phyloP scores from a whole-genome alignment of 2,329 filamentous ascomycete species.

The Onygena corvina region DNA sequence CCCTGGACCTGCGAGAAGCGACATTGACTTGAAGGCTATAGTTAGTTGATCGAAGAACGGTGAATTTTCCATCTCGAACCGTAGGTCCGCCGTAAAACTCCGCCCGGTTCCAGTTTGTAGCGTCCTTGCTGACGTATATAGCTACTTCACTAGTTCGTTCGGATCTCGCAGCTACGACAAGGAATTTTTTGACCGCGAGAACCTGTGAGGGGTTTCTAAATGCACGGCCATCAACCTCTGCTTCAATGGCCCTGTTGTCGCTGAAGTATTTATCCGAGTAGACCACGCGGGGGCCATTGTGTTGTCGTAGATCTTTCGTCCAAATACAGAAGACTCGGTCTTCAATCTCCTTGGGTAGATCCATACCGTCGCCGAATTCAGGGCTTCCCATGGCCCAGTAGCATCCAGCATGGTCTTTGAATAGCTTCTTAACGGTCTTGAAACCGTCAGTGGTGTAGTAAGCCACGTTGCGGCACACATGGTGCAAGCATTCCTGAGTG shows the following conservation, averaged over 20 bases:
- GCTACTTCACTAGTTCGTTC: conserved; percentile 78
- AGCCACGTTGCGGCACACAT: conserved; percentile 50
- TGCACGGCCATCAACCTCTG: conserved; percentile 58
- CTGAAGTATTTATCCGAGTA: conserved; percentile 76
- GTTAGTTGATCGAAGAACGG: conserved; percentile 86
- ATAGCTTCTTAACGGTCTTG: conserved; percentile 52
- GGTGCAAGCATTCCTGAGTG: conserved; percentile 49
- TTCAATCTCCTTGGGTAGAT: conserved; percentile 51
- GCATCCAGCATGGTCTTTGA: conserved; percentile 60
- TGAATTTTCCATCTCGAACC: conserved; percentile 75
- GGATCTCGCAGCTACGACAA: conserved; percentile 72
- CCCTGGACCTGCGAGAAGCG: conserved; percentile 31
- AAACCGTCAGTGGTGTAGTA: conserved; percentile 83
- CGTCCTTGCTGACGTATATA: conserved; percentile 77
- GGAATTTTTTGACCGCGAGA: conserved; percentile 71
- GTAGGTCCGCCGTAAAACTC: conserved; percentile 78
- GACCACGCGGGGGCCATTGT: conserved; percentile 59
- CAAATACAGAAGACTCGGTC: conserved; percentile 65
- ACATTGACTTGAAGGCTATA: conserved; percentile 98
- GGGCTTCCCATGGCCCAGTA: conserved; percentile 73
- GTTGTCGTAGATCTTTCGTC: conserved; percentile 19
- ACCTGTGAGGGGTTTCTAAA: conserved; percentile 71
- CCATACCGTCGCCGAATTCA: conserved; percentile 47
- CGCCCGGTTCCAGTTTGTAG: conserved; percentile 76
- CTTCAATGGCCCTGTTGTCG: conserved; percentile 49